phyloP scores from a whole-genome alignment of 2,329 filamentous ascomycete genomes.

The Dendrostoma leiphaemia region DNA sequence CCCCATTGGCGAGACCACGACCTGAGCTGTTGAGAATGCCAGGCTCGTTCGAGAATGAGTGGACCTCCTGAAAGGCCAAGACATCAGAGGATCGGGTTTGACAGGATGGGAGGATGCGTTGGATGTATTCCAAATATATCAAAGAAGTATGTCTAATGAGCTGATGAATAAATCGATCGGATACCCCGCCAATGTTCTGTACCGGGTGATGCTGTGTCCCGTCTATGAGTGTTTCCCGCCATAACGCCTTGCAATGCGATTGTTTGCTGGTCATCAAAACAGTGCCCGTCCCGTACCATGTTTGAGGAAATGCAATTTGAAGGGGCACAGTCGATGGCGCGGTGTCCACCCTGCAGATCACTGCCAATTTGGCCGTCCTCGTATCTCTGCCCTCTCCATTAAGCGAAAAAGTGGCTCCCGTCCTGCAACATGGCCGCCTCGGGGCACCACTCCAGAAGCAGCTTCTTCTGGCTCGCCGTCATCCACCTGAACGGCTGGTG shows the following conservation, averaged over 20 bases:
- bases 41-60: slow-evolving; percentile 6
- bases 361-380: too few relatives aligned
- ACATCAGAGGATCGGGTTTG: neutral
- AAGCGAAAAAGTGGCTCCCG: slow-evolving; percentile 10
- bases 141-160: neutral
- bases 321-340: too few relatives aligned
- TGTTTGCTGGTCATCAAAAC: neutral
- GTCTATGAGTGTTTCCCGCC: neutral
- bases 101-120: neutral
- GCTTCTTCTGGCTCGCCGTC: slow-evolving; percentile 19
- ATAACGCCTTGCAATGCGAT: slow-evolving; percentile 16
- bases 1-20: neutral
- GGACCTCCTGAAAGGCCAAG: too few relatives aligned
- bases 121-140: neutral
- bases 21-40: slow-evolving; percentile 5
- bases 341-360: too few relatives aligned
- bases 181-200: neutral
- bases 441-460: slow-evolving; percentile 30
- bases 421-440: slow-evolving; percentile 24
- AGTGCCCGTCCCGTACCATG: neutral
- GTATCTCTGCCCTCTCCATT: neutral
- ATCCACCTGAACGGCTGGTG: slow-evolving; percentile 25
- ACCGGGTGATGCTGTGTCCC: neutral
- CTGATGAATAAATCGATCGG: neutral
- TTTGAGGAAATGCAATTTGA: too few relatives aligned